Evolutionary conservation across 75 land plant genomes (phyloP).

Genomic region (Cupressus sempervirens): DNA sequence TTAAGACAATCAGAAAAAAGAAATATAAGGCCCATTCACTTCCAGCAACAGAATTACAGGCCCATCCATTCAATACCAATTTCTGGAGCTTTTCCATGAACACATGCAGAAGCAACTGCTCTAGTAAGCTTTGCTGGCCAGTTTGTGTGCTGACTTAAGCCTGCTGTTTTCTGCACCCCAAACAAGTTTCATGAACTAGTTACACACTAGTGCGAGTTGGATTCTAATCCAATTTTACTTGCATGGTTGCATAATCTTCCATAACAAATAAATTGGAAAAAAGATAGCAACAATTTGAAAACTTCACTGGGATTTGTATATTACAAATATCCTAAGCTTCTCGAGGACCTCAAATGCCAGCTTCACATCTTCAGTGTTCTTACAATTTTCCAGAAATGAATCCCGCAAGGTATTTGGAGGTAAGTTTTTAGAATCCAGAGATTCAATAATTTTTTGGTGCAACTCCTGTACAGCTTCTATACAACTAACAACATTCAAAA

Average conservation of each 20-base stretch:
- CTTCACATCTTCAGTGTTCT: constrained; percentile 40
- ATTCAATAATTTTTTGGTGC: constrained; percentile 43
- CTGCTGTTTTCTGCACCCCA: constrained; percentile 7
- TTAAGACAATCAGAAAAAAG: not conserved
- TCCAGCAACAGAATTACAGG: not conserved
- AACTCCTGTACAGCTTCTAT: constrained; percentile 55
- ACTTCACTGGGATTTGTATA: not conserved
- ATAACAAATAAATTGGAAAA: constrained; percentile 1
- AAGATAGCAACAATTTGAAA: not conserved
- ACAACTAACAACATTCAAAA: constrained; percentile 8
- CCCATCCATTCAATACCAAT: constrained; percentile 4
- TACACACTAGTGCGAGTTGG: not conserved
- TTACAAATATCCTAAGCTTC: constrained; percentile 56
- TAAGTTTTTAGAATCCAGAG: constrained; percentile 32
- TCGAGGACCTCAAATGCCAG: constrained; percentile 47
- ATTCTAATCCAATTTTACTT: not conserved
- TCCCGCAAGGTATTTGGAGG: constrained; percentile 60
- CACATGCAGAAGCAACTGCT: constrained; percentile 10
- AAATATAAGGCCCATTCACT: not conserved
- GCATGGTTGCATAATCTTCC: not conserved
- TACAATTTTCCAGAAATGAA: constrained; percentile 46
- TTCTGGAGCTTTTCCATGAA: constrained; percentile 1
- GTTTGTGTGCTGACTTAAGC: not conserved
- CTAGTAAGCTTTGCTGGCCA: not conserved
- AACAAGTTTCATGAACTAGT: not conserved